Base-by-base conservation (phyloP, 306 rosid genomes). In the Quercus mongolica region DNA sequence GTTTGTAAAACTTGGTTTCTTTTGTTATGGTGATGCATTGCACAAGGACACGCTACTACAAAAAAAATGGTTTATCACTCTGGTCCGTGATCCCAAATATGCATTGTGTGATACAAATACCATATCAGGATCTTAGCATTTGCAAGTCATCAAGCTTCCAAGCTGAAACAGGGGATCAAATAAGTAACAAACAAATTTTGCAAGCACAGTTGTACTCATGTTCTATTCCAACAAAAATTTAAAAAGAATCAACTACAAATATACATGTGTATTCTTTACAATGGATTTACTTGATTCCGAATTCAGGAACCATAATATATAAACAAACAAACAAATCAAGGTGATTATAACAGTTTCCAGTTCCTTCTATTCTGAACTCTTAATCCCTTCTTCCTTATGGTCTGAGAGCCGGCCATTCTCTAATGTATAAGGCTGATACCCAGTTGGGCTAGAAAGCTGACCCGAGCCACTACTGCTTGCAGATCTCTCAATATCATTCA, bases 401-500 rank as follows among this genome's bases (percentile, higher is more conserved):
- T 26, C 80, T 46, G 87, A 74, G 23, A 26, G 78, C 52, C 73
- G 81, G 13, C 63, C 76, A 74, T 69, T 59, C 38, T 88, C 87
- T 59, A 77, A 51, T 28, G 89, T 85, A 63, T 78, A 89, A 12
- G 87, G 79, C 61, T 88, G 97, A 82, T 80, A 90, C 70, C 97
- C 97, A 2, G 84, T 81, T 20, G 92, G 71, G 76, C 92, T 83
- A 56, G 89, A 83, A 21, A 85, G 87, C 81, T 83, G 89, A 58
- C 85, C 83, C 0, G 96, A 95, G 79, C 91, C 79, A 44, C 86
- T 69, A 79, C 89, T 90, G 30, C 90, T 83, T 0, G 80, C 84
- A 25, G 94, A 90, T 79, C 89, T 88, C 83, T 88, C 94, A 28
- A 95, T 95, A 76, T 93, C 97, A 77, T 83, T 67, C 68, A 91